Conservation (phyloP, 2,329 filamentous ascomycete species). For the Paecilomyces variotii region DNA sequence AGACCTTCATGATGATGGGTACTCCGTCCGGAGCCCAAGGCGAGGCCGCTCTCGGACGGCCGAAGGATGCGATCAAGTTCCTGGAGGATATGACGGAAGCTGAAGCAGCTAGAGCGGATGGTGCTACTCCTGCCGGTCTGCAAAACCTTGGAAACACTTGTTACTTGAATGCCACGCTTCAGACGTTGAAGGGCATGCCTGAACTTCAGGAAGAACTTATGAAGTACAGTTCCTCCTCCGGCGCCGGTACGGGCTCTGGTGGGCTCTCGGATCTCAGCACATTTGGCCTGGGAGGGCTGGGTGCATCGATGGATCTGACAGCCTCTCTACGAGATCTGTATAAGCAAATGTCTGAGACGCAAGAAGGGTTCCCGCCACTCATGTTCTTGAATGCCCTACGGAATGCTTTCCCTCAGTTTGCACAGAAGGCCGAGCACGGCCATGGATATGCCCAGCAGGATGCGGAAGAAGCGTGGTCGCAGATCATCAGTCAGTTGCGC, state of each 20-base stretch:
- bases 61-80: conserved; percentile 77
- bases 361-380: conserved; percentile 75
- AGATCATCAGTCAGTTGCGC: conserved; percentile 77
- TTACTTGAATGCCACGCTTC: conserved; percentile 96
- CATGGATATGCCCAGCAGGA: conserved; percentile 94
- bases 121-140: conserved; percentile 79
- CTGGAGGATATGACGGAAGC: conserved; percentile 97
- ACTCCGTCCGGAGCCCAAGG: conserved; percentile 62
- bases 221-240: conserved; percentile 47
- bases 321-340: conserved; percentile 73
- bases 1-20: conserved; percentile 94
- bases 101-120: conserved; percentile 72
- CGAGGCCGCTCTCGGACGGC: conserved; percentile 54
- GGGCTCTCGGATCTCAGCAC: conserved; percentile 41
- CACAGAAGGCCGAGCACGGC: conserved; percentile 74
- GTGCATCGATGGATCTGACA: conserved; percentile 62
- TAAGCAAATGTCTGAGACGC: conserved; percentile 80
- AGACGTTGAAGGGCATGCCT: conserved; percentile 78
- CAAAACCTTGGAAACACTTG: conserved; percentile 95
- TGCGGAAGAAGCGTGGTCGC: conserved; percentile 96
- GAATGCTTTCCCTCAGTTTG: conserved; percentile 80
- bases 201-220: conserved; percentile 76
- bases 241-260: conserved; percentile 18
- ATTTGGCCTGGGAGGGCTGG: conserved; percentile 51
- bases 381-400: conserved; percentile 77